Base-by-base conservation (phyloP, 305 asterid genomes). In the Plantago rigida region DNA sequence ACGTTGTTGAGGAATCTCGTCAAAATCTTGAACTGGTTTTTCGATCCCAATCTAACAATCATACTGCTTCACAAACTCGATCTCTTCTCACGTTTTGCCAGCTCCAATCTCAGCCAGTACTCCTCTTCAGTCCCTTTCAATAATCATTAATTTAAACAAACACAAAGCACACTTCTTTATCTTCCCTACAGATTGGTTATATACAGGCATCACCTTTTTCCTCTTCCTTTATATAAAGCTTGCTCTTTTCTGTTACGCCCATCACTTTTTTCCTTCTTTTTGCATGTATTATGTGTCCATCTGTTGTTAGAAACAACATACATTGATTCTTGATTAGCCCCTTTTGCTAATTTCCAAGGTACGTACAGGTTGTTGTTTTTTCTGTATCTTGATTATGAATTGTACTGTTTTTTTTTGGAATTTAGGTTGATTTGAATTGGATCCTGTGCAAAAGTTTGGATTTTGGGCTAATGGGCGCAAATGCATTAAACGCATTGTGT, bases 11-110 rank as follows among this genome's bases (percentile, higher is more conserved):
- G 58, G 48, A 36, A 62, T 12, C 29, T 10, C 49, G 47, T 28
- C 19, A 7, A n/a, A 39, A n/a, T 63, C 31, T 63, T 63, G 68
- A 63, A 51, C 60, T 63, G 68, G 68, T 63, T 63, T 63, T 51
- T 51, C 60, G 68, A 52, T 63, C 13, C 42, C 67, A 39, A 1
- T 22, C 26, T 22, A 22, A 22, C 26, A 22, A 22, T 22, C 26
- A 22, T 22, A 22, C 26, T 22, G 19, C 19, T 17, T 17, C 19
- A 17, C 26, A 22, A 22, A 22, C 67, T 62, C 51, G n/a, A 13
- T 60, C 45, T 3, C 53, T 26, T 54, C 12, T 55, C n/a, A 31
- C 46, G 22, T 5, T 13, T 31, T 19, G 59, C 34, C 41, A 13
- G 39, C 26, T 22, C 26, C 26, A 22, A 22, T 22, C 26, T 11